Base-by-base conservation (phyloP, 140 eudicot genomes). In the Stevia rebaudiana region DNA sequence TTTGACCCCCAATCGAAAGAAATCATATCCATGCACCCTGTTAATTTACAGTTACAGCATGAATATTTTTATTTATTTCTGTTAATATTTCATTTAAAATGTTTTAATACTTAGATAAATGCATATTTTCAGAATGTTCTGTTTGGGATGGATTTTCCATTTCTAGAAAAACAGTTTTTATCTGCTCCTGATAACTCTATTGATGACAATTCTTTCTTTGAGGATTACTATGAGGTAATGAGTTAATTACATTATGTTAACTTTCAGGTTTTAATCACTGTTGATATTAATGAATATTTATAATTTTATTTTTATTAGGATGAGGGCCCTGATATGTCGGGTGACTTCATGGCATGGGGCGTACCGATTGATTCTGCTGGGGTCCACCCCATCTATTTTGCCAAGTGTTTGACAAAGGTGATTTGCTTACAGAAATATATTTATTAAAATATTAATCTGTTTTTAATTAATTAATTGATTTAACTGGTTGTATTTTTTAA, bases 341-440 rank as follows among this genome's bases (percentile, higher is more conserved):
- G 72, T 48, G 56, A 50, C 25, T 71, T 67, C 18, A 50, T 35
- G 23, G 86, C 74, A 28, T 84, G 84, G 94, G 80, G 78, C 37
- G 69, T 50, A 49, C 78, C 89, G 9, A 80, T 82, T 19, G 71
- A 69, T 54, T 71, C 80, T 28, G 67, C 65, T 40, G 54, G 75
- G 65, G 66, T 73, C n/a, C 96, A 88, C 68, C 96, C 96, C 62
- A 54, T 82, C 71, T 84, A 84, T 77, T 88, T 88, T 76, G 72
- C 96, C 51, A 88, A 88, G 76, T 88, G 87, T 81, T 77, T 88
- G 83, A 72, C 85, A 33, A 84, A 84, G 95, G 95, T 84, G 81
- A 76, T 21, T 62, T 71, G 60, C 51, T 78, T 39, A 28, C 3
- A 25, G 52, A 44, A 5, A 30, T 40, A 12, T 4, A 46, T 9